Evolutionary conservation across 2,329 filamentous ascomycete genomes (phyloP).

Genomic region (Sarocladium kiliense): DNA sequence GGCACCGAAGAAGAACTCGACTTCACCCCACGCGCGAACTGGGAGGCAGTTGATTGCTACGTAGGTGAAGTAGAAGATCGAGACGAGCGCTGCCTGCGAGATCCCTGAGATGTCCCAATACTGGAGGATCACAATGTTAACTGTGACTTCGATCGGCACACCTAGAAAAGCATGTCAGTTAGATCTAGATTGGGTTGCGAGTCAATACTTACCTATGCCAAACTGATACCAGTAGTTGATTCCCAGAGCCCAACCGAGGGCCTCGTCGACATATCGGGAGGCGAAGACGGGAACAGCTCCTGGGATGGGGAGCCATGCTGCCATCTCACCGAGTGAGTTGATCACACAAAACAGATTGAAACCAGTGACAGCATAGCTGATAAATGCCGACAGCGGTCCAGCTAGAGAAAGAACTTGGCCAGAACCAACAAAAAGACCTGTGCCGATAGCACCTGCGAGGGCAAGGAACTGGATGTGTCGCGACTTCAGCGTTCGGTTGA

Average conservation of each 20-base stretch:
- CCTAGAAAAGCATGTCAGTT: too few species aligned
- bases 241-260: constrained; percentile 42
- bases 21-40: constrained; percentile 45
- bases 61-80: constrained; percentile 31
- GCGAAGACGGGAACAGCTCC: constrained; percentile 47
- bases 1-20: constrained; percentile 44
- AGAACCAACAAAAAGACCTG: constrained; percentile 38
- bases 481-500: constrained; percentile 33
- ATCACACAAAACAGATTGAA: constrained; percentile 45
- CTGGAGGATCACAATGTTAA: constrained; percentile 39
- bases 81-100: constrained; percentile 27
- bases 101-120: constrained; percentile 31
- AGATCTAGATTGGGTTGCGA: not conserved
- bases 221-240: constrained; percentile 49
- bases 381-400: constrained; percentile 34
- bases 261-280: constrained; percentile 41
- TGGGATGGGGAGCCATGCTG: constrained; percentile 55
- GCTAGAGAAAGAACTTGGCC: constrained; percentile 37
- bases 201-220: constrained; percentile 28
- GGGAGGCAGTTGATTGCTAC: constrained; percentile 33
- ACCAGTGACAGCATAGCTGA: constrained; percentile 37
- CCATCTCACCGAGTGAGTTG: constrained; percentile 50
- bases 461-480: constrained; percentile 38
- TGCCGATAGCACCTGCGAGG: constrained; percentile 36
- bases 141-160: constrained; percentile 37